Conservation (phyloP, 345 rosid genomes). For the Populus pruinosa region DNA sequence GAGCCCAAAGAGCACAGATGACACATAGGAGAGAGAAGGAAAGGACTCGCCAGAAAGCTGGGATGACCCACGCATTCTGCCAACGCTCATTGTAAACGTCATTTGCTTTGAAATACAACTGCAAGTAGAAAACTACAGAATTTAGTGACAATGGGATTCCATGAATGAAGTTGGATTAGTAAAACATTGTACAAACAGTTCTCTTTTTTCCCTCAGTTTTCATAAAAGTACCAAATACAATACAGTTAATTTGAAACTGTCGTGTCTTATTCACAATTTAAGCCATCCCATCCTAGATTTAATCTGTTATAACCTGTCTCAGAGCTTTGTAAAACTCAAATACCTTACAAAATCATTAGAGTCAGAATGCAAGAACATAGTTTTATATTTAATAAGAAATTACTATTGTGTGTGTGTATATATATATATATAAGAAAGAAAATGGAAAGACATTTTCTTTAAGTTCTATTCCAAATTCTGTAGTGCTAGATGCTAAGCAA, state of each 20-base stretch:
- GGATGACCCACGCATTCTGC: conserved; percentile 96
- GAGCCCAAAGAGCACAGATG: conserved; percentile 93
- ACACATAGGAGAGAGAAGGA: conserved; percentile 78
- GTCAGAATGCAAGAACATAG: background rate
- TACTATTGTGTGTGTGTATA: background rate
- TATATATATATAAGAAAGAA: background rate
- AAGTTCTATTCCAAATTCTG: background rate
- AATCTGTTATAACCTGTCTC: background rate
- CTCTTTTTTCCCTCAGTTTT: background rate
- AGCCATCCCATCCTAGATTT: background rate
- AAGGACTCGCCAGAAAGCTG: conserved; percentile 91
- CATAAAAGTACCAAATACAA: background rate
- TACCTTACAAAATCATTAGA: background rate
- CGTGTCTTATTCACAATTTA: background rate
- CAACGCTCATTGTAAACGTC: conserved; percentile 87
- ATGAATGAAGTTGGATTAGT: background rate
- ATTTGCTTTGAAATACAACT: conserved; percentile 89
- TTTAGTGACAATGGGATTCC: background rate
- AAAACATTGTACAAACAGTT: background rate
- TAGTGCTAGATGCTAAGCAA: background rate
- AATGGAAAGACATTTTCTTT: background rate
- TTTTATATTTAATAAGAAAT: background rate
- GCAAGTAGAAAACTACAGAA: conserved; percentile 27
- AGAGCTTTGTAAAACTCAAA: background rate
- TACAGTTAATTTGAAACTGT: background rate